phyloP scores from a whole-genome alignment of 257 asterid species.

The Hygrophila difformis region DNA sequence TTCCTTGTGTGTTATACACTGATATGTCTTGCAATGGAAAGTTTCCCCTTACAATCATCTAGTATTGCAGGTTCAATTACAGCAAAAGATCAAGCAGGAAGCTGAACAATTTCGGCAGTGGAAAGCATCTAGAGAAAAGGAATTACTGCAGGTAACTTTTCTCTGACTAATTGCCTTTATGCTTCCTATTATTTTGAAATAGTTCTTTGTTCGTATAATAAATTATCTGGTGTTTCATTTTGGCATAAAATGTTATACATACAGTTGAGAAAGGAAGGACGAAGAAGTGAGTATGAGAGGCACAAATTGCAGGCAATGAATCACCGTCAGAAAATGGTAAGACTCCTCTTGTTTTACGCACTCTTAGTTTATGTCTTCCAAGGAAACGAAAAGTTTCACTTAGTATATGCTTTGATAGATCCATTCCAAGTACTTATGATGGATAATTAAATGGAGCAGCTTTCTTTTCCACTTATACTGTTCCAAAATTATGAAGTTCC shows the following conservation, averaged over 20 bases:
- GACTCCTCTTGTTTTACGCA: slow-evolving; percentile 16
- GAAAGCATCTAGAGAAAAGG: slow-evolving; percentile 98
- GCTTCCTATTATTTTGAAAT: no score
- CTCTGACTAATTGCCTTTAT: slow-evolving; percentile 2
- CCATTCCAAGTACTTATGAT: no score
- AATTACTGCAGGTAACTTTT: slow-evolving; percentile 66
- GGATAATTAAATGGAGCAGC: no score
- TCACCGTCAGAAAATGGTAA: slow-evolving; percentile 96
- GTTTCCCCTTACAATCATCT: slow-evolving; percentile 11
- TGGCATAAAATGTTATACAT: neutral
- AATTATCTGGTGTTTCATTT: slow-evolving; percentile 5
- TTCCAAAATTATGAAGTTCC: neutral
- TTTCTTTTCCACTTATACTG: neutral
- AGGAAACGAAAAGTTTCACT: no score
- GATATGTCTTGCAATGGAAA: neutral
- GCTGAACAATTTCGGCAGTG: slow-evolving; percentile 96
- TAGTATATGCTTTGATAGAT: no score
- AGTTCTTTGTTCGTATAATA: no score
- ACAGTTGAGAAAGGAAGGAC: slow-evolving; percentile 95
- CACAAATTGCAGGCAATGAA: slow-evolving; percentile 93
- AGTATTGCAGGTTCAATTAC: slow-evolving; percentile 75
- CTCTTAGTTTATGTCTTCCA: neutral
- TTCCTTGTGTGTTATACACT: neutral
- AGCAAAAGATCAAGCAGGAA: slow-evolving; percentile 94
- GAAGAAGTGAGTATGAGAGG: slow-evolving; percentile 94